phyloP scores from a whole-genome alignment of 768 basidiomycete genomes.

The Pluteus cervinus region DNA sequence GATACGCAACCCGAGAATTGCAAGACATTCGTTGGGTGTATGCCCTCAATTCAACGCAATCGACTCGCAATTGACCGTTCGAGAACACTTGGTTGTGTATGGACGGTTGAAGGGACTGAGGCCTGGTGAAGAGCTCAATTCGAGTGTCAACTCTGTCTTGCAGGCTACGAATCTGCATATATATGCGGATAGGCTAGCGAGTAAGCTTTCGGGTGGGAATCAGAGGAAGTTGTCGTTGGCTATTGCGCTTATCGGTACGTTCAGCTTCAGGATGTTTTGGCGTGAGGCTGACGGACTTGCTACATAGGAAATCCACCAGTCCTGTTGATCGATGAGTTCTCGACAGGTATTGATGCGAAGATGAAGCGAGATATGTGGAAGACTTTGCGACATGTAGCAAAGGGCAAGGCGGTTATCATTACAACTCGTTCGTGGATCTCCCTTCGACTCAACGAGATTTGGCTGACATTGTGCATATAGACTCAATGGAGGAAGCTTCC shows the following conservation, averaged over 20 bases:
- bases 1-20: conserved; percentile 52
- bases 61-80: conserved; percentile 69
- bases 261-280: conserved; percentile 9
- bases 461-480: conserved; percentile 22
- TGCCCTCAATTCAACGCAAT: conserved; percentile 86
- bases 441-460: neutral
- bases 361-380: conserved; percentile 84
- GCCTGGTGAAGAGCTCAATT: conserved; percentile 39
- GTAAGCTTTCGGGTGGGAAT: conserved; percentile 73
- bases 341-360: conserved; percentile 77
- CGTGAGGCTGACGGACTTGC: neutral
- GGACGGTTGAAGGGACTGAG: conserved; percentile 67
- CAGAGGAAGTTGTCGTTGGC: conserved; percentile 73
- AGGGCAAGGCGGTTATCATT: conserved; percentile 65
- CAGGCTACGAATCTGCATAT: conserved; percentile 46
- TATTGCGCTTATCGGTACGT: conserved; percentile 64
- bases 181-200: conserved; percentile 69
- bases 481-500: conserved; percentile 83
- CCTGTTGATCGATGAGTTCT: conserved; percentile 78
- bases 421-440: conserved; percentile 53
- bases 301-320: conserved; percentile 65
- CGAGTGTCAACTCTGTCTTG: conserved; percentile 54
- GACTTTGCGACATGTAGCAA: conserved; percentile 57
- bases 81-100: conserved; percentile 69
- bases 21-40: conserved; percentile 68